Percentiles rank a stretch among this genome's conserved stretches.
Evolutionary conservation across 1,139 yeast genomes (phyloP).

Genomic region (Geotrichum siamense): DNA sequence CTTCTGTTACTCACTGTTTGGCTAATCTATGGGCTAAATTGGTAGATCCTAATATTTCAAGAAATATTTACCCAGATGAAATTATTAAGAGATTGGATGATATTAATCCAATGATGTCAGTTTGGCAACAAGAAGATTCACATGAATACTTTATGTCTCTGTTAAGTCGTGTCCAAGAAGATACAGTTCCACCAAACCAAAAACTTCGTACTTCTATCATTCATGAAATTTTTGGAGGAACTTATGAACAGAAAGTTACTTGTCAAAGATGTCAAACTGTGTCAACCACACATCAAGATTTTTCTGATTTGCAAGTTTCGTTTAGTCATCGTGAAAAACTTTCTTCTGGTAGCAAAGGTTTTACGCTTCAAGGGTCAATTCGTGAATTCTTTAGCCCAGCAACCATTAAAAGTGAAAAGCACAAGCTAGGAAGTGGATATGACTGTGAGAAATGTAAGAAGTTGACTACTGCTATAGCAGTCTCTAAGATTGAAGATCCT

Average conservation of each 20-base stretch:
- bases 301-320: conserved; percentile 74
- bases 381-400: conserved; percentile 78
- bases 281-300: conserved; percentile 88
- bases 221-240: conserved; percentile 91
- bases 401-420: conserved; percentile 60
- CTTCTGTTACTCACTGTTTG: conserved; percentile 62
- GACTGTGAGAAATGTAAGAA: conserved; percentile 80
- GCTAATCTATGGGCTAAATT: conserved; percentile 65
- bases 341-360: conserved; percentile 43
- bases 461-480: conserved; percentile 70
- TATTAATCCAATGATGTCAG: conserved; percentile 92
- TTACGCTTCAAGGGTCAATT: conserved; percentile 66
- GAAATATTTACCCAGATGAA: conserved; percentile 51
- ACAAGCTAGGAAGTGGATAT: conserved; percentile 52
- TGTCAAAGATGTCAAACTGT: conserved; percentile 74
- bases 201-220: conserved; percentile 75
- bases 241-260: conserved; percentile 73
- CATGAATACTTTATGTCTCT: conserved; percentile 95
- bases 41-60: conserved; percentile 43
- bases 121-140: conserved; percentile 96
- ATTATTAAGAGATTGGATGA: conserved; percentile 68
- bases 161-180: conserved; percentile 83
- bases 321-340: conserved; percentile 39
- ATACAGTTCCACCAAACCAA: conserved; percentile 78
- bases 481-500: conserved; percentile 64